These are phyloP conservation scores for Acanthochlamys bracteata DNA, from an alignment of 106 monocot species.

Conservation along the genomic window DNA sequence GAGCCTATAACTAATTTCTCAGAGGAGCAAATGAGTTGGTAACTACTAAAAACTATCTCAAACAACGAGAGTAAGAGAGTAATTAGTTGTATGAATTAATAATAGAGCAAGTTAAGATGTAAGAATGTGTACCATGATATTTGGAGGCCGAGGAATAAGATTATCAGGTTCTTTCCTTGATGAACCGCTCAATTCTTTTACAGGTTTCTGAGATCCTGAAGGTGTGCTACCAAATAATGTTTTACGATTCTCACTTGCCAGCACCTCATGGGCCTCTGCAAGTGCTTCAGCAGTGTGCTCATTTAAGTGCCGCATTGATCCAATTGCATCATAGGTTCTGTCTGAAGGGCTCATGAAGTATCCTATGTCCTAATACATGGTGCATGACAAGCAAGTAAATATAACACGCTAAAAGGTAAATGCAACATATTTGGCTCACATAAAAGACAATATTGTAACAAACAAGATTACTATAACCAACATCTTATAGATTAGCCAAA, in stretches of 20 bases:
- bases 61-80: too few species aligned
- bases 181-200: conserved; percentile 6
- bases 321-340: conserved; percentile 40
- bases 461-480: too few species aligned
- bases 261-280: conserved; percentile 37
- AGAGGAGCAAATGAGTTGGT: too few species aligned
- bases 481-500: not conserved
- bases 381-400: not conserved
- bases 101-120: too few species aligned
- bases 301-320: conserved; percentile 32
- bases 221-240: not conserved
- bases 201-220: conserved; percentile 4
- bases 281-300: conserved; percentile 32
- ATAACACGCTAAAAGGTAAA: not conserved
- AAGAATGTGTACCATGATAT: conserved; percentile 17
- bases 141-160: conserved; percentile 13
- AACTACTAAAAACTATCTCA: not conserved
- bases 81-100: too few species aligned
- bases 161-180: conserved; percentile 15
- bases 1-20: too few species aligned
- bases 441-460: too few species aligned
- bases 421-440: too few species aligned
- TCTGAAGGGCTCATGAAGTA: conserved; percentile 38
- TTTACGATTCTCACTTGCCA: conserved; percentile 18
- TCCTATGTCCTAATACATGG: conserved; percentile 20